Evolutionary conservation across 306 rosid genomes (phyloP).

Genomic region (Lathyrus tuberosus): DNA sequence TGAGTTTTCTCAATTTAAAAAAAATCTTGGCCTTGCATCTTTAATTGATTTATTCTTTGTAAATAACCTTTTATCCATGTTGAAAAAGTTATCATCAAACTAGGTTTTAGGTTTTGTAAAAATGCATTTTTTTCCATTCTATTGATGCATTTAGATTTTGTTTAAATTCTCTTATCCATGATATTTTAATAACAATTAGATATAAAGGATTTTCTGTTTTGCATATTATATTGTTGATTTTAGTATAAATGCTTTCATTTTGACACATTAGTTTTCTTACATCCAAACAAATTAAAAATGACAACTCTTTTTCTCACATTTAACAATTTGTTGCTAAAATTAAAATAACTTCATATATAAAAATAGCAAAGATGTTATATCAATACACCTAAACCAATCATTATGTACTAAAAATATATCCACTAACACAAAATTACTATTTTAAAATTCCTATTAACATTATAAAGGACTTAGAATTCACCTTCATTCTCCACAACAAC

Average conservation of each 20-base stretch:
- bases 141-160: conserved; percentile 8
- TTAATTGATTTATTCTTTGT: conserved; percentile 47
- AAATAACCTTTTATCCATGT: conserved; percentile 42
- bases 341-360: background rate
- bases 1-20: too few species aligned
- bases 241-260: background rate
- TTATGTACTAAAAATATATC: conserved; percentile 31
- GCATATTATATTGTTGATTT: too few species aligned
- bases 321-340: background rate
- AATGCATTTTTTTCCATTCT: background rate
- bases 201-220: background rate
- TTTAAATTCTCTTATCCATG: background rate
- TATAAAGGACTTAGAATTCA: conserved; percentile 5
- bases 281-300: background rate
- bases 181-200: background rate
- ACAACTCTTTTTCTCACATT: background rate
- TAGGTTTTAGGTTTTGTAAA: conserved; percentile 16
- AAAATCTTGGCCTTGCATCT: conserved; percentile 42
- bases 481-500: conserved; percentile 14
- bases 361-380: conserved; percentile 13
- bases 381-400: conserved; percentile 18
- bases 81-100: conserved; percentile 8
- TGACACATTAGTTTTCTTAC: background rate
- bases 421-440: background rate
- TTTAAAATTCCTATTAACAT: background rate